Conservation (phyloP, 305 asterid species). For the Withania somnifera region DNA sequence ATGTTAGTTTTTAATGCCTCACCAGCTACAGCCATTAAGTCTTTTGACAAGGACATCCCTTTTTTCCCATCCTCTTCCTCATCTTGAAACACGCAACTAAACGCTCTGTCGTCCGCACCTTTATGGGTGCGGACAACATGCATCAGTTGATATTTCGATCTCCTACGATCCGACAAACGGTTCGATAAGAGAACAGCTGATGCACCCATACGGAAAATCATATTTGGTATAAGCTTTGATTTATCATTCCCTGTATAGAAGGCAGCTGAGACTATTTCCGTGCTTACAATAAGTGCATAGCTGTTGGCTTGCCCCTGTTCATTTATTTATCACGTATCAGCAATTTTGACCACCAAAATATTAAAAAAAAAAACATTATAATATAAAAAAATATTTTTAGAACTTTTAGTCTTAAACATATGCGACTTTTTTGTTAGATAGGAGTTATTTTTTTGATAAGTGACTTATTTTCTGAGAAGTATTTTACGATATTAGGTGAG, state of each 20-base stretch:
- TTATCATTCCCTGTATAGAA: conserved; percentile 64
- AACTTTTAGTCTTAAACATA: too few relatives aligned
- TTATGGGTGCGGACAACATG: conserved; percentile 59
- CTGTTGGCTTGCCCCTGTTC: conserved; percentile 55
- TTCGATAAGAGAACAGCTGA: conserved; percentile 64
- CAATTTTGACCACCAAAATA: background rate
- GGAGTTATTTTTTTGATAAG: too few relatives aligned
- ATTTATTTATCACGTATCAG: background rate
- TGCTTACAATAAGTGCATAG: conserved; percentile 60
- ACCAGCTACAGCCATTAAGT: conserved; percentile 1
- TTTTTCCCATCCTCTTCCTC: conserved; percentile 2
- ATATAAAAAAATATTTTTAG: too few relatives aligned
- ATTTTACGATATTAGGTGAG: too few relatives aligned
- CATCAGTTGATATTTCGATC: conserved; percentile 50
- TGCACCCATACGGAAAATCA: conserved; percentile 73
- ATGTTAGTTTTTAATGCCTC: background rate
- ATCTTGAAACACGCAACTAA: background rate
- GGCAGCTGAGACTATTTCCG: conserved; percentile 49
- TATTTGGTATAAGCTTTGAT: conserved; percentile 58
- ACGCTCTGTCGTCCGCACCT: conserved; percentile 30
- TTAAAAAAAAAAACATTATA: too few relatives aligned
- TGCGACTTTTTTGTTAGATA: too few relatives aligned
- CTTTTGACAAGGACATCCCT: background rate
- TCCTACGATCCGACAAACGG: conserved; percentile 30
- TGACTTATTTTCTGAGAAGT: too few relatives aligned